A percentile compares a stretch with the other conserved stretches of the same genome.
phyloP scores from a whole-genome alignment of 2,329 filamentous ascomycete genomes.

The Lecanicillium sp. region DNA sequence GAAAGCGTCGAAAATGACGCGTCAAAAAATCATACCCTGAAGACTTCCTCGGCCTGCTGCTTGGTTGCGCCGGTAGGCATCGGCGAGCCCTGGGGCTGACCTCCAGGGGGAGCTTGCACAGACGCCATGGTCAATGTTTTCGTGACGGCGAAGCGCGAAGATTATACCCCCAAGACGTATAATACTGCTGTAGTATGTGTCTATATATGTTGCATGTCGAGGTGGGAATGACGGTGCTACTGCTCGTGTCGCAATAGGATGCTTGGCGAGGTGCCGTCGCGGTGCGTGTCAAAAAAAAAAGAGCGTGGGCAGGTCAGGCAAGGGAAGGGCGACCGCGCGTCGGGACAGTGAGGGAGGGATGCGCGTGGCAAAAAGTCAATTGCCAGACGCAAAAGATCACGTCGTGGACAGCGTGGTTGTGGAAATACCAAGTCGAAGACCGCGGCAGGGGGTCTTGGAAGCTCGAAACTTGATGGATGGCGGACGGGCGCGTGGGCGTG shows the following conservation, averaged over 20 bases:
- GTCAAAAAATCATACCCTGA: constrained; percentile 42
- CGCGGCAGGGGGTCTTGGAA: constrained; percentile 6
- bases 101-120: constrained; percentile 63
- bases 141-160: constrained; percentile 13
- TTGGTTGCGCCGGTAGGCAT: constrained; percentile 64
- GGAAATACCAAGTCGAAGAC: constrained; percentile 4
- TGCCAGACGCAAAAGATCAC: constrained; percentile 6
- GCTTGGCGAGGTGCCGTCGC: constrained; percentile 4
- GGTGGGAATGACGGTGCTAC: constrained; percentile 11
- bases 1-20: constrained; percentile 3
- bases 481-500: constrained; percentile 10
- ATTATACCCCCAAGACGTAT: constrained; percentile 17
- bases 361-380: constrained; percentile 3
- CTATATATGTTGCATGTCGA: constrained; percentile 33
- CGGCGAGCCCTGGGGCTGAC: constrained; percentile 56
- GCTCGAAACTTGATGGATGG: too few relatives aligned
- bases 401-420: constrained; percentile 2
- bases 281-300: constrained; percentile 9
- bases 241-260: constrained; percentile 15
- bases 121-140: constrained; percentile 61
- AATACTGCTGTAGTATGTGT: constrained; percentile 14
- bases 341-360: constrained; percentile 3
- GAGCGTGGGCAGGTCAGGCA: constrained; percentile 1
- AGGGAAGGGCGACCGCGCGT: constrained; percentile 6
- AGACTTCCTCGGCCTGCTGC: constrained; percentile 71